Evolutionary conservation across 2,329 filamentous ascomycete genomes (phyloP).

Genomic region (Aureobasidium zeae): DNA sequence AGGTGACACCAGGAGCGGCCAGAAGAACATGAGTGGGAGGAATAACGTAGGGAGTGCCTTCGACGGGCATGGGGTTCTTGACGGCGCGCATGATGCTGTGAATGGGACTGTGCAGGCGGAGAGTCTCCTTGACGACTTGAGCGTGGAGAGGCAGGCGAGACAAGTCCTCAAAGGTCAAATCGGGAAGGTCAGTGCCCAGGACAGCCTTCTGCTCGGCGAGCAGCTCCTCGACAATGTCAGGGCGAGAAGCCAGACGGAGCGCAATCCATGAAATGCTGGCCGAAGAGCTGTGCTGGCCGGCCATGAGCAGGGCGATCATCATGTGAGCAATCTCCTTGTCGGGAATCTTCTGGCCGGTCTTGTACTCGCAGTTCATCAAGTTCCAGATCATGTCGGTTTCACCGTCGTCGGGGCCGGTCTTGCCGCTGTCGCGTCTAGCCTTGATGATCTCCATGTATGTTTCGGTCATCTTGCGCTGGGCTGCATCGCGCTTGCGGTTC

Average conservation of each 20-base stretch:
- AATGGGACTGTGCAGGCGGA: conserved; percentile 83
- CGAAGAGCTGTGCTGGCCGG: conserved; percentile 80
- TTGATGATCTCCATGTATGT: conserved; percentile 76
- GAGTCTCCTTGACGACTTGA: conserved; percentile 82
- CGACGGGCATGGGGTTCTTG: conserved; percentile 75
- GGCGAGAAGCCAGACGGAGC: conserved; percentile 66
- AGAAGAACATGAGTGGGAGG: conserved; percentile 74
- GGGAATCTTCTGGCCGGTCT: conserved; percentile 67
- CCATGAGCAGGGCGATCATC: conserved; percentile 91
- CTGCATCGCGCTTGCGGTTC: conserved; percentile 71
- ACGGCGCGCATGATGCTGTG: conserved; percentile 92
- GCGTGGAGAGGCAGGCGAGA: conserved; percentile 71
- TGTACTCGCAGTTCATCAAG: conserved; percentile 76
- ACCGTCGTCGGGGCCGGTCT: conserved; percentile 30
- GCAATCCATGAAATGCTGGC: conserved; percentile 80
- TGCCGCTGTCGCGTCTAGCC: conserved; percentile 50
- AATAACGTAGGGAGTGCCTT: conserved; percentile 73
- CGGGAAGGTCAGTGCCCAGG: conserved; percentile 65
- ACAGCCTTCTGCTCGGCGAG: conserved; percentile 69
- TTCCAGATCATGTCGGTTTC: conserved; percentile 79
- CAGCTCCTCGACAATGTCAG: conserved; percentile 69
- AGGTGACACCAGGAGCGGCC: conserved; percentile 74
- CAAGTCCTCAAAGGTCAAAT: conserved; percentile 68
- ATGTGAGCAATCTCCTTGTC: conserved; percentile 82
- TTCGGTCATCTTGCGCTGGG: conserved; percentile 70